A percentile compares a stretch with the other conserved stretches of the same genome.
phyloP scores from a whole-genome alignment of 768 basidiomycete species.

The Termitomyces sp. region DNA sequence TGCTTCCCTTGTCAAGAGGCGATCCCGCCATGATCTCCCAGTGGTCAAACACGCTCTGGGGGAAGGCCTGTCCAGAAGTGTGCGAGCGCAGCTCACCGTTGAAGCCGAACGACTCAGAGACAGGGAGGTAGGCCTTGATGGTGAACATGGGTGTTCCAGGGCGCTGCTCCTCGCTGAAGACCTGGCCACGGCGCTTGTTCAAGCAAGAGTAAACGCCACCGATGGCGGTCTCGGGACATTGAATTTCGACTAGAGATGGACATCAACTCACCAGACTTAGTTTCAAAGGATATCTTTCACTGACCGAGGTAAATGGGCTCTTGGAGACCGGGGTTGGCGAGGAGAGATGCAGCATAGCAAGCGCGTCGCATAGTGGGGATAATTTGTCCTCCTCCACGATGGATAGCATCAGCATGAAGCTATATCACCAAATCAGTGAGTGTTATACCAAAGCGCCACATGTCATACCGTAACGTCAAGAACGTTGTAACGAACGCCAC shows the following conservation, averaged over 20 bases:
- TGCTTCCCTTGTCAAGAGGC: constrained; percentile 85
- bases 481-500: constrained; percentile 93
- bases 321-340: constrained; percentile 87
- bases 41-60: constrained; percentile 90
- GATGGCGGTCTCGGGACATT: constrained; percentile 95
- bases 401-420: constrained; percentile 98
- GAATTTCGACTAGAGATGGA: constrained; percentile 74
- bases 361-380: constrained; percentile 97
- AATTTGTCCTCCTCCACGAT: constrained; percentile 98
- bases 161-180: constrained; percentile 96
- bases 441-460: neutral
- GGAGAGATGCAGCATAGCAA: constrained; percentile 91
- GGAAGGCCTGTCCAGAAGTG: constrained; percentile 97
- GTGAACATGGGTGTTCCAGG: constrained; percentile 99
- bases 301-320: constrained; percentile 93
- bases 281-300: constrained; percentile 10
- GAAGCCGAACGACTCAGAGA: constrained; percentile 94
- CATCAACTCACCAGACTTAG: constrained; percentile 8
- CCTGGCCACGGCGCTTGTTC: constrained; percentile 98
- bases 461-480: constrained; percentile 83
- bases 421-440: constrained; percentile 21
- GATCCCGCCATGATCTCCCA: constrained; percentile 83
- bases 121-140: constrained; percentile 94
- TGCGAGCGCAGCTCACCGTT: constrained; percentile 91
- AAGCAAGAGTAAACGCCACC: constrained; percentile 93